phyloP scores from a whole-genome alignment of 2,329 filamentous ascomycete species.

The Ophiostoma ips region DNA sequence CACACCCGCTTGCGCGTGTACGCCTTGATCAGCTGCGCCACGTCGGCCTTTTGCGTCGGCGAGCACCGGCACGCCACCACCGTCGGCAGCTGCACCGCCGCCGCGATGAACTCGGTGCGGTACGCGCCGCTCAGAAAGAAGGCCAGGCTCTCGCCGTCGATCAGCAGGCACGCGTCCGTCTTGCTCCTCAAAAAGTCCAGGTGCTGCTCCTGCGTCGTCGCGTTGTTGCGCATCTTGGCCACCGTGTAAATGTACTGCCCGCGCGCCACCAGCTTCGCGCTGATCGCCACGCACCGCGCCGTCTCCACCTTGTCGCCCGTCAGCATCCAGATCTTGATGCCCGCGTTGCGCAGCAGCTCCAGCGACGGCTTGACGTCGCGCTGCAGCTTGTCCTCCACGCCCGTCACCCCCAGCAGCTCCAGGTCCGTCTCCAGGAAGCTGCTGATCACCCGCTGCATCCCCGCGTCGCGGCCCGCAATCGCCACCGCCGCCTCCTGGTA shows the following conservation, averaged over 20 bases:
- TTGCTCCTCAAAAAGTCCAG: constrained; percentile 82
- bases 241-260: constrained; percentile 96
- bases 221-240: constrained; percentile 64
- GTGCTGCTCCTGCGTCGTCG: constrained; percentile 55
- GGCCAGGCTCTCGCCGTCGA: constrained; percentile 82
- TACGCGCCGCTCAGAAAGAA: constrained; percentile 64
- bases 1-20: constrained; percentile 91
- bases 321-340: constrained; percentile 99
- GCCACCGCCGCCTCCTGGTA: constrained; percentile 71
- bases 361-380: constrained; percentile 90
- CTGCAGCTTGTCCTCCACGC: constrained; percentile 94
- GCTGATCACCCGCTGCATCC: constrained; percentile 67
- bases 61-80: constrained; percentile 96
- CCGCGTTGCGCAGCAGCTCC: constrained; percentile 87
- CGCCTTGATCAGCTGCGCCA: constrained; percentile 78
- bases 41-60: constrained; percentile 90
- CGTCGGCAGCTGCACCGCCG: constrained; percentile 75
- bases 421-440: constrained; percentile 76
- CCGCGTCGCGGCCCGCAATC: constrained; percentile 64
- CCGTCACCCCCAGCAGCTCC: constrained; percentile 90
- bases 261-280: constrained; percentile 80
- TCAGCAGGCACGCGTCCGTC: constrained; percentile 73
- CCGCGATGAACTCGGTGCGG: constrained; percentile 69
- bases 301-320: constrained; percentile 98
- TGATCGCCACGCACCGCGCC: constrained; percentile 88